A percentile compares a stretch with the other conserved stretches of the same genome.
Evolutionary conservation across 1,139 yeast species (phyloP).

Genomic region (Pichia sp.): DNA sequence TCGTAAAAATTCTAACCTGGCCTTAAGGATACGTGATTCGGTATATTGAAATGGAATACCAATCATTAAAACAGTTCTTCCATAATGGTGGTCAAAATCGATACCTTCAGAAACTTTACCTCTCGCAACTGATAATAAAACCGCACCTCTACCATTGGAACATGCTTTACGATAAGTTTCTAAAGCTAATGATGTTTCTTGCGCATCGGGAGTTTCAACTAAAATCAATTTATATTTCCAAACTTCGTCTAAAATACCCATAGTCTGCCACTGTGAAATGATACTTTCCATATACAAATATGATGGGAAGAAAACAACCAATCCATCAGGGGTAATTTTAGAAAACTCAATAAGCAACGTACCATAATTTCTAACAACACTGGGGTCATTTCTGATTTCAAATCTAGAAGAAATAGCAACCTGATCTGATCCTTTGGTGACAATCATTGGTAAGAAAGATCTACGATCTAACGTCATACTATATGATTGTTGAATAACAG

Average conservation of each 20-base stretch:
- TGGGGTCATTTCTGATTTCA: slow-evolving; percentile 95
- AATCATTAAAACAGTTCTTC: slow-evolving; percentile 95
- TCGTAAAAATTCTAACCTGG: slow-evolving; percentile 84
- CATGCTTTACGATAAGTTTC: slow-evolving; percentile 97
- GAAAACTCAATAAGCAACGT: slow-evolving; percentile 86
- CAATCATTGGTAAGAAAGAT: slow-evolving; percentile 90
- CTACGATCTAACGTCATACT: slow-evolving; percentile 92
- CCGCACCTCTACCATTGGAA: slow-evolving; percentile 96
- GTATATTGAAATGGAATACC: slow-evolving; percentile 99
- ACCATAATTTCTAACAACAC: slow-evolving; percentile 95
- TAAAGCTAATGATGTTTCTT: slow-evolving; percentile 89
- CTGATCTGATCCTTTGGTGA: slow-evolving; percentile 96
- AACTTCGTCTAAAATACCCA: slow-evolving; percentile 96
- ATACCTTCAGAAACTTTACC: slow-evolving; percentile 98
- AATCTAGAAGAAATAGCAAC: slow-evolving; percentile 94
- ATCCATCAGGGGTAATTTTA: slow-evolving; percentile 94
- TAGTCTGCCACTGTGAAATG: slow-evolving; percentile 95
- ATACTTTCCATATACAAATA: slow-evolving; percentile 96
- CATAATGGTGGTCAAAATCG: slow-evolving; percentile 98
- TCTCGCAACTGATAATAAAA: slow-evolving; percentile 92
- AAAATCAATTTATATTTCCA: slow-evolving; percentile 94
- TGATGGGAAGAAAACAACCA: slow-evolving; percentile 96
- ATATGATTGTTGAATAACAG: slow-evolving; percentile 90
- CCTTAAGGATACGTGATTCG: slow-evolving; percentile 90
- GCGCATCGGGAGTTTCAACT: slow-evolving; percentile 99